These are phyloP conservation scores for Capsicum pubescens DNA, from an alignment of 257 asterid genomes.

Conservation along the genomic window DNA sequence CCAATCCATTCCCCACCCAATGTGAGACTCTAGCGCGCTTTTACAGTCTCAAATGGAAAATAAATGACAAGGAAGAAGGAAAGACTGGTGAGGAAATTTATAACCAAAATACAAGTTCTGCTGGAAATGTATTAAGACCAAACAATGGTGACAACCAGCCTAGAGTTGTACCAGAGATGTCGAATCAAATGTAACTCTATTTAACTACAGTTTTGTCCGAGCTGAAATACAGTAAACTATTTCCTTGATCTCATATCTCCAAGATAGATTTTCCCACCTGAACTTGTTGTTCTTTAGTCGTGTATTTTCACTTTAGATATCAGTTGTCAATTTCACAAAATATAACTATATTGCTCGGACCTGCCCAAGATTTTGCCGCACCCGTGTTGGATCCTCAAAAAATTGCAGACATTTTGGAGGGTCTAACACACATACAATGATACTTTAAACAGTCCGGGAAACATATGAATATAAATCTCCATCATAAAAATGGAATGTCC, in stretches of 20 bases:
- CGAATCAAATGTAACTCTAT: background rate
- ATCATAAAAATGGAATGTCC: background rate
- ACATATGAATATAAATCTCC: background rate
- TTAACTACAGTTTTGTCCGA: background rate
- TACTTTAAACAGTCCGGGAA: background rate
- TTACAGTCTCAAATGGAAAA: background rate
- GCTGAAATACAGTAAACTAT: background rate
- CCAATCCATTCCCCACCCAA: no score
- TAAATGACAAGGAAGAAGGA: background rate
- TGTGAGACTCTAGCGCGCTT: no score
- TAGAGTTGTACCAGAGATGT: background rate
- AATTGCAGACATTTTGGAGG: background rate
- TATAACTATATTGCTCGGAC: background rate
- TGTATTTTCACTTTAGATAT: background rate
- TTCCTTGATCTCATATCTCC: background rate
- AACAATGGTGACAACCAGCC: background rate
- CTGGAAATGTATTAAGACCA: background rate
- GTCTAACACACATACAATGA: background rate
- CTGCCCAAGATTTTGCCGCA: background rate
- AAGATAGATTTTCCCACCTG: background rate
- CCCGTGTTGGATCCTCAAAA: background rate
- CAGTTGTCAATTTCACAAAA: background rate
- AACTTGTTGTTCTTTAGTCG: background rate
- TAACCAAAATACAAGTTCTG: background rate
- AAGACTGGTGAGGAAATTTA: conserved; percentile 3